These are phyloP conservation scores for Hura crepitans DNA, from an alignment of 441 rosid species.

Conservation along the genomic window DNA sequence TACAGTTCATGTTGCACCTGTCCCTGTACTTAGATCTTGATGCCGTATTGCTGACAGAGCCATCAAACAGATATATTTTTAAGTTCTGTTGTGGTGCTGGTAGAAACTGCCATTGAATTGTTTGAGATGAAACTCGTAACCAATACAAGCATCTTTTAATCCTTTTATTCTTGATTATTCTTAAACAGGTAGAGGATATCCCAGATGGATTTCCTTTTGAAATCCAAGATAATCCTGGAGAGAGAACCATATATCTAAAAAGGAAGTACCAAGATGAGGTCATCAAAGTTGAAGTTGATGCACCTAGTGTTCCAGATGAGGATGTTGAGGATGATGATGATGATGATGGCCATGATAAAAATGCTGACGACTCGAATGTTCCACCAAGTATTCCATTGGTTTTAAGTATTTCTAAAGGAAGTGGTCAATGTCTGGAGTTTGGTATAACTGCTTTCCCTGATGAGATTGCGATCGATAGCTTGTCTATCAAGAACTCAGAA, in stretches of 20 bases:
- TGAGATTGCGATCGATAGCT: slow-evolving; percentile 53
- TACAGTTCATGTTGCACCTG: not conserved
- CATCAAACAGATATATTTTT: not conserved
- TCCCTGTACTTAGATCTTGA: not conserved
- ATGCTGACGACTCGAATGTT: slow-evolving; percentile 17
- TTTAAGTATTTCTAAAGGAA: slow-evolving; percentile 45
- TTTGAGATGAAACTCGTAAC: not conserved
- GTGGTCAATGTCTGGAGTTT: slow-evolving; percentile 45
- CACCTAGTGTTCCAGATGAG: slow-evolving; percentile 22
- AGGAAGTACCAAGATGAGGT: slow-evolving; percentile 47
- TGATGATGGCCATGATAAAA: slow-evolving; percentile 16
- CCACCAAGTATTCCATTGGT: slow-evolving; percentile 43
- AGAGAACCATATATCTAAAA: slow-evolving; percentile 43
- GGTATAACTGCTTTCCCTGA: slow-evolving; percentile 53
- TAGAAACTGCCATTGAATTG: not conserved
- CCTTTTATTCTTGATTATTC: not conserved
- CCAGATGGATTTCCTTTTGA: slow-evolving; percentile 55
- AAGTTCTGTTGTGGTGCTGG: not conserved
- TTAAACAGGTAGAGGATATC: slow-evolving; percentile 36
- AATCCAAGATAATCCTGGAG: slow-evolving; percentile 56
- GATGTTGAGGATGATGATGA: slow-evolving; percentile 21
- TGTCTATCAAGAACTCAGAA: slow-evolving; percentile 41
- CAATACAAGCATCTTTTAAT: not conserved
- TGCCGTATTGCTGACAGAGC: not conserved
- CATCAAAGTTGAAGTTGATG: slow-evolving; percentile 58